Conservation (phyloP, 352 stramenopile species). For the Globisporangium barbulae region DNA sequence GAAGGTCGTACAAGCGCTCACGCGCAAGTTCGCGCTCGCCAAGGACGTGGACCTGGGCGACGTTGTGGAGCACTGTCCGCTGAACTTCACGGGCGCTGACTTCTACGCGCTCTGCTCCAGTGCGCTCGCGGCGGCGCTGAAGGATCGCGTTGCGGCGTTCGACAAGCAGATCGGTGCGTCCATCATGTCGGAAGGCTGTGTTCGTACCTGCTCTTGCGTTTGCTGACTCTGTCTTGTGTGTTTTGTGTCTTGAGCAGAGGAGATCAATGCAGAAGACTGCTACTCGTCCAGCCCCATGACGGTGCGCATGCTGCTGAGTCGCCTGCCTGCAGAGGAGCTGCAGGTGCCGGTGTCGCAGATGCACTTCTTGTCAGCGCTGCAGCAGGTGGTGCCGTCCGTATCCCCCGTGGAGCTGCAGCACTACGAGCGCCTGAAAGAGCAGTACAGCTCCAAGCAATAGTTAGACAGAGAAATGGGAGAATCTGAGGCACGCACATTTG, state of each 20-base stretch:
- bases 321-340: conserved; percentile 55
- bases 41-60: conserved; percentile 55
- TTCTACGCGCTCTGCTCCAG: conserved; percentile 84
- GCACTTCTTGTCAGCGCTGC: conserved; percentile 60
- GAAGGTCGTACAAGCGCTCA: conserved; percentile 83
- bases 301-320: conserved; percentile 62
- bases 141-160: conserved; percentile 66
- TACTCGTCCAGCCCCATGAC: conserved; percentile 78
- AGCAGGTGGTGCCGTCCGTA: conserved; percentile 77
- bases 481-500: not conserved
- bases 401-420: conserved; percentile 81
- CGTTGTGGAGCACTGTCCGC: conserved; percentile 55
- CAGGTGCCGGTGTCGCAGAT: conserved; percentile 45
- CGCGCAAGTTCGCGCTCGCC: conserved; percentile 71
- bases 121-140: conserved; percentile 68
- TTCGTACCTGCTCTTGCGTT: not conserved
- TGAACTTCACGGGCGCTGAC: conserved; percentile 81
- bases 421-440: conserved; percentile 83
- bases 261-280: conserved; percentile 72
- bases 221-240: not conserved
- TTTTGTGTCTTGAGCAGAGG: conserved; percentile 26
- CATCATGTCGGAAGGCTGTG: not conserved
- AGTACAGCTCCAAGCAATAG: conserved; percentile 77
- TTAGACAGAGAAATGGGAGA: not conserved
- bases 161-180: conserved; percentile 60